Conservation (phyloP, 352 stramenopile genomes). For the Peronospora belbahrii region DNA sequence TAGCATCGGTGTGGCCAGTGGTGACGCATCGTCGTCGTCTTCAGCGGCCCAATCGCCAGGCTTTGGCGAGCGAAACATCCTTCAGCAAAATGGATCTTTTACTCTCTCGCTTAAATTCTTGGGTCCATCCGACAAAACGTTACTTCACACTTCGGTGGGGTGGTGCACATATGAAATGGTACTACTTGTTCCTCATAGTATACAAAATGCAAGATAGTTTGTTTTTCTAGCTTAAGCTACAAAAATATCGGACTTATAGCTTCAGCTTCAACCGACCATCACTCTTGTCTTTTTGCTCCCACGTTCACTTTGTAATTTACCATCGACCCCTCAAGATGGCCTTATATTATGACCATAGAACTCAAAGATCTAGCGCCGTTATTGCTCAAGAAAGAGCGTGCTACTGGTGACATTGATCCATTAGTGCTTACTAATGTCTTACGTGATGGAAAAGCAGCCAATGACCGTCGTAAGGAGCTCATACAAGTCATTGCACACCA, state of each 20-base stretch:
- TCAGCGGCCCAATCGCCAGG: conserved; percentile 68
- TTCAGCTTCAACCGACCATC: too few species aligned
- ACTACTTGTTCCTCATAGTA: too few species aligned
- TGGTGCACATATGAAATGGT: too few species aligned
- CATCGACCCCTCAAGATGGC: too few species aligned
- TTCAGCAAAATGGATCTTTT: neutral
- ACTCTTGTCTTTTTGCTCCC: too few species aligned
- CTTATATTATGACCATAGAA: conserved; percentile 10
- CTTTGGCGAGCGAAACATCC: conserved; percentile 68
- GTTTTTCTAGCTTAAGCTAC: too few species aligned
- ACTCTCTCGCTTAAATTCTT: neutral
- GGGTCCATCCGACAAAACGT: neutral
- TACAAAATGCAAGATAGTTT: too few species aligned
- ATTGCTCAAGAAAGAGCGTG: conserved; percentile 19
- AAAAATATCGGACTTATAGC: too few species aligned
- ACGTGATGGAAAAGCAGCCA: conserved; percentile 8
- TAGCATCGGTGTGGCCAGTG: conserved; percentile 4
- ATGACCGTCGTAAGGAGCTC: conserved; percentile 16
- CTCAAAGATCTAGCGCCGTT: conserved; percentile 24
- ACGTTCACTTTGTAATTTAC: too few species aligned
- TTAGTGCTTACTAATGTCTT: conserved; percentile 12
- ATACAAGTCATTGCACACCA: conserved; percentile 17
- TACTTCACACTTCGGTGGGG: neutral
- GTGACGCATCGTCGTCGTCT: conserved; percentile 31
- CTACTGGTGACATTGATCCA: conserved; percentile 18